These are phyloP conservation scores for Solanum chiquidenum DNA, from an alignment of 257 asterid species.

Conservation along the genomic window DNA sequence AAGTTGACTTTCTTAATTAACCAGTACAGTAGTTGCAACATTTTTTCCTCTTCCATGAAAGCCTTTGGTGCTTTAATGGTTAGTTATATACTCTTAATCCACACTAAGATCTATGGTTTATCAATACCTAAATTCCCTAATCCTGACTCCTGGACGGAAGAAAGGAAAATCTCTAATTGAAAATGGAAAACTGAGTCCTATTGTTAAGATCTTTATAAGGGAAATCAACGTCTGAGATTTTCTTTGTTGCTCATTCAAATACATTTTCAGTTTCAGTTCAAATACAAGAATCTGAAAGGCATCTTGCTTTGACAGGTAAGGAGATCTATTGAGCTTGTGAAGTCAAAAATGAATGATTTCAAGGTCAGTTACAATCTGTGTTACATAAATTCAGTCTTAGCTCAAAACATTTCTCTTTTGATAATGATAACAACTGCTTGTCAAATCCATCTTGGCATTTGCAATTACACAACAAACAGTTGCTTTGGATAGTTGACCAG, in stretches of 20 bases:
- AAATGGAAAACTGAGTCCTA: neutral
- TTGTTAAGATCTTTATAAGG: neutral
- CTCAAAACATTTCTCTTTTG: neutral
- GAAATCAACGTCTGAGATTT: neutral
- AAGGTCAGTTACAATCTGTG: conserved; percentile 31
- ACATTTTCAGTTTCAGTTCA: neutral
- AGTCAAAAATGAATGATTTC: conserved; percentile 34
- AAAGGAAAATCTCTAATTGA: neutral
- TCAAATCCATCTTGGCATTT: neutral
- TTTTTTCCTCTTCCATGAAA: neutral
- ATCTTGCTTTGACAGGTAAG: conserved; percentile 29
- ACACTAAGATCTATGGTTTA: neutral
- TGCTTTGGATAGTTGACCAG: neutral
- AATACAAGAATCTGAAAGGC: neutral
- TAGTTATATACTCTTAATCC: neutral
- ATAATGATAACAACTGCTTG: neutral
- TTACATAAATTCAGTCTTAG: neutral
- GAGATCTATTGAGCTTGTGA: conserved; percentile 44
- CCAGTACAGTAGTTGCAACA: neutral
- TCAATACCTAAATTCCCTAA: neutral
- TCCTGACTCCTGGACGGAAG: neutral
- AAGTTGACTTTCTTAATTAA: neutral
- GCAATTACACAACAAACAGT: neutral
- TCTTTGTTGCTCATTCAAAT: neutral
- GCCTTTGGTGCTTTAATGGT: neutral